These are phyloP conservation scores for Chalaropsis ovoidea DNA, from an alignment of 2,329 filamentous ascomycete species.

Conservation along the genomic window DNA sequence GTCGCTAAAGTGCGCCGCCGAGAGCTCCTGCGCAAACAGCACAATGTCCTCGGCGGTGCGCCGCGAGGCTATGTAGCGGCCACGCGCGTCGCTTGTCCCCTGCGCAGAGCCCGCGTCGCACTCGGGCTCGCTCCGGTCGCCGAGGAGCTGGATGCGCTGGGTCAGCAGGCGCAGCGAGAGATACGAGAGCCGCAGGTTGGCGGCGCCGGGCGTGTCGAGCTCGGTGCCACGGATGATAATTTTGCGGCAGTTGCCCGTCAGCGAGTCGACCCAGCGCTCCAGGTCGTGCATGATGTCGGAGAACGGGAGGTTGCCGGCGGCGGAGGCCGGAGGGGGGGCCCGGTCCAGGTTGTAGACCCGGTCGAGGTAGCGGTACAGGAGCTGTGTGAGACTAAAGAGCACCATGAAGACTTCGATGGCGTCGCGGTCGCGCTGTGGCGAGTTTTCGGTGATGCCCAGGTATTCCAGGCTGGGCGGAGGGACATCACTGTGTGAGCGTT, in stretches of 20 bases:
- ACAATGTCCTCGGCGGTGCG: slow-evolving; percentile 42
- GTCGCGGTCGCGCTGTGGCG: slow-evolving; percentile 27
- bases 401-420: slow-evolving; percentile 37
- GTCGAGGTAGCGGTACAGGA: slow-evolving; percentile 32
- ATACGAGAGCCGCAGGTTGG: slow-evolving; percentile 44
- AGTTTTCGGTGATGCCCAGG: slow-evolving; percentile 29
- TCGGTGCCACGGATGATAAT: slow-evolving; percentile 37
- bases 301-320: slow-evolving; percentile 23
- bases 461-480: slow-evolving; percentile 35
- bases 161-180: slow-evolving; percentile 40
- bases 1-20: slow-evolving; percentile 36
- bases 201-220: slow-evolving; percentile 37
- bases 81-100: slow-evolving; percentile 15
- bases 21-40: slow-evolving; percentile 39
- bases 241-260: slow-evolving; percentile 34
- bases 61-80: slow-evolving; percentile 36
- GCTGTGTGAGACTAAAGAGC: slow-evolving; percentile 38
- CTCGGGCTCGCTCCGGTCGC: slow-evolving; percentile 10
- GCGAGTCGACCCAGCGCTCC: slow-evolving; percentile 39
- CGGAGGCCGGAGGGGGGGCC: slow-evolving; percentile 27
- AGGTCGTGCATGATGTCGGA: slow-evolving; percentile 28
- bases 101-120: background rate
- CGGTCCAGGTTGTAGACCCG: slow-evolving; percentile 28
- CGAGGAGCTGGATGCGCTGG: slow-evolving; percentile 37
- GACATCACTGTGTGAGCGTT: slow-evolving; percentile 40